Evolutionary conservation across 2,329 filamentous ascomycete species (phyloP), one percentile per base, ranked within the genome.

Genomic region (Venturia pyrina): DNA sequence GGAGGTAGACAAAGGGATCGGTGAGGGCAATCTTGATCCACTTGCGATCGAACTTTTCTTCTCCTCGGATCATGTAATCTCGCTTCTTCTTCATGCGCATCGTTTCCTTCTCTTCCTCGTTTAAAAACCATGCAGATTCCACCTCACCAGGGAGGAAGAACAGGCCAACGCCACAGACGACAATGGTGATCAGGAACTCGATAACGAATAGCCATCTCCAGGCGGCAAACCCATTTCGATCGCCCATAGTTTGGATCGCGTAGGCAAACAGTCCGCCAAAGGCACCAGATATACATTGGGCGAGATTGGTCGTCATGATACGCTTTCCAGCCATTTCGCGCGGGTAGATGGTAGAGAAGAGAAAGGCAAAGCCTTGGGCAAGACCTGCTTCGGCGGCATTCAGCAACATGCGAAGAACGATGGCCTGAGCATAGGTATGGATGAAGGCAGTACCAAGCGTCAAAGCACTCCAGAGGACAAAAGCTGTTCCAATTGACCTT

Each of bases 1-100:
- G 68, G 5, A 72, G 65, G 46, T 72, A 76, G 28, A 75, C 68
- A 59, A 73, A 73, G 5, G 72, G 70, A 50, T 76, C 74, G 10
- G 68, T 72, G 24, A 74, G 65, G n/a, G 72, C 74, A 63, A 74
- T 68, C 50, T 68, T 70, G 6, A 72, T 70, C 61, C 70, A 73
- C n/a, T 71, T 70, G 71, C 70, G 69, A 46, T 71, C 70, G 43
- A 75, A 72, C 41, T 71, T 69, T 34, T 73, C 71, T 32, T 71
- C 69, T 53, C 75, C 75, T 67, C 69, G 68, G 62, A 73, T 72
- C 3, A 69, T 48, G 13, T 65, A 41, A 65, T 77, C 73, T 60
- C 74, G 71, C 34, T 70, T 66, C 44, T 72, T 73, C 46, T 69
- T 69, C 34, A 37, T 5, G 44, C 65, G 62, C 72, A 75, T 74